A percentile compares a stretch with the other conserved stretches of the same genome.
Evolutionary conservation across 345 rosid genomes (phyloP).

Genomic region (Citrus maxima): DNA sequence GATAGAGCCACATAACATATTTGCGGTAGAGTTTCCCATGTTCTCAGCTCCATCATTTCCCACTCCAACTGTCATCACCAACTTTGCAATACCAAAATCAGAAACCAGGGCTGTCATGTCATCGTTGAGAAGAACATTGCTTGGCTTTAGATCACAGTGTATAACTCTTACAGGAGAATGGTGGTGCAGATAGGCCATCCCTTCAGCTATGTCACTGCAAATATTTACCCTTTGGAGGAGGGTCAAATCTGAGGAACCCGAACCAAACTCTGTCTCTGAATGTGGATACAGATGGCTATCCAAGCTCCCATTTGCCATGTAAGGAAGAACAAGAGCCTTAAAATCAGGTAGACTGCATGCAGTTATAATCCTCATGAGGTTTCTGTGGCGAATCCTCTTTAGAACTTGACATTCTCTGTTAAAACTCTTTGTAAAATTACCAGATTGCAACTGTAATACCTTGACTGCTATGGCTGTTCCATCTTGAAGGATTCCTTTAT

Average conservation of each 20-base stretch:
- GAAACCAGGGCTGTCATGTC: slow-evolving; percentile 65
- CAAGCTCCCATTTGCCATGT: slow-evolving; percentile 54
- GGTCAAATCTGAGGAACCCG: slow-evolving; percentile 39
- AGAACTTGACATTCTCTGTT: slow-evolving; percentile 57
- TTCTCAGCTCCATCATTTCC: slow-evolving; percentile 37
- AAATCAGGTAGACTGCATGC: slow-evolving; percentile 57
- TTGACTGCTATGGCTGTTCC: slow-evolving; percentile 48
- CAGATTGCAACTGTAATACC: slow-evolving; percentile 42
- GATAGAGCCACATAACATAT: slow-evolving; percentile 42
- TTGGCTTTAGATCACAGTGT: slow-evolving; percentile 62
- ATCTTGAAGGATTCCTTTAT: slow-evolving; percentile 48
- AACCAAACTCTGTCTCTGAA: slow-evolving; percentile 22
- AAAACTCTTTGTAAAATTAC: slow-evolving; percentile 51
- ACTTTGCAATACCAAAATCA: slow-evolving; percentile 54
- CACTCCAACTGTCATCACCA: slow-evolving; percentile 32
- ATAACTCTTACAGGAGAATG: slow-evolving; percentile 52
- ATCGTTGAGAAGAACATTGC: slow-evolving; percentile 60
- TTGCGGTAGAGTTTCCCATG: slow-evolving; percentile 50
- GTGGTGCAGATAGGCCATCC: slow-evolving; percentile 66
- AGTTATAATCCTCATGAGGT: slow-evolving; percentile 54
- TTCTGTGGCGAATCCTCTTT: slow-evolving; percentile 54
- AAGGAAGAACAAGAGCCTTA: slow-evolving; percentile 60
- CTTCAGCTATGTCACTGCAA: slow-evolving; percentile 59
- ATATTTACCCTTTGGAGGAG: slow-evolving; percentile 50
- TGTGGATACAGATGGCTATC: slow-evolving; percentile 46